phyloP scores from a whole-genome alignment of 148 eudicot genomes.

The Persicaria maculosa region DNA sequence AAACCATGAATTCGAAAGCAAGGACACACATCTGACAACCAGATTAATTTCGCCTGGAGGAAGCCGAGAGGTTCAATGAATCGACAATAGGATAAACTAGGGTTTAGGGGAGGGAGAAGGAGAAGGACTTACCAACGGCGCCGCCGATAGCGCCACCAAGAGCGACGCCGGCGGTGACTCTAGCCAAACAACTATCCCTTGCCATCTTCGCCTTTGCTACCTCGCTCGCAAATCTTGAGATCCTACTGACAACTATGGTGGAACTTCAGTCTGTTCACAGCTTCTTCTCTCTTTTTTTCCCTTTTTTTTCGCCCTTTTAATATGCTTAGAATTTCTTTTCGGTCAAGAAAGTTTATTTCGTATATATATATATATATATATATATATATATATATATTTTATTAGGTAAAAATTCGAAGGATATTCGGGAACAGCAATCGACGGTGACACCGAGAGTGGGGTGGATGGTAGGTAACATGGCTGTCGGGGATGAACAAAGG shows the following conservation, averaged over 20 bases:
- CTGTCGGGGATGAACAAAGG: no score
- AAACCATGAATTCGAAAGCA: neutral
- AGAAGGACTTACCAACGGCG: slow-evolving; percentile 53
- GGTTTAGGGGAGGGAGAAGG: slow-evolving; percentile 13
- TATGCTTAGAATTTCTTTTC: no score
- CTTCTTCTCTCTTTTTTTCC: neutral
- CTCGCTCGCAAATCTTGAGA: neutral
- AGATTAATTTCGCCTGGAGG: neutral
- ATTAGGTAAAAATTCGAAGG: no score
- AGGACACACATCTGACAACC: neutral
- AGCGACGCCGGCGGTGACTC: slow-evolving; percentile 75
- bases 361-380: no score
- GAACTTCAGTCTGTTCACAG: neutral
- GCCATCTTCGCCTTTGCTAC: slow-evolving; percentile 37
- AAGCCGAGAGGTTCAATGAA: neutral
- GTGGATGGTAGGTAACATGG: no score
- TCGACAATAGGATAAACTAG: neutral
- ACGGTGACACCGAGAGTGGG: no score
- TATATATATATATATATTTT: no score
- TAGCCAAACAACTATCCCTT: slow-evolving; percentile 68
- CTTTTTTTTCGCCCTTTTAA: no score
- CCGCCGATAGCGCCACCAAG: slow-evolving; percentile 90
- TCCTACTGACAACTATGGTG: neutral
- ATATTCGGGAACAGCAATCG: no score
- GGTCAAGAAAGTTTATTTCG: no score